Percentiles rank a stretch among this genome's conserved stretches.
These are phyloP conservation scores for Gracilaria gracilis DNA, from an alignment of 23 red algal species.

Conservation along the genomic window DNA sequence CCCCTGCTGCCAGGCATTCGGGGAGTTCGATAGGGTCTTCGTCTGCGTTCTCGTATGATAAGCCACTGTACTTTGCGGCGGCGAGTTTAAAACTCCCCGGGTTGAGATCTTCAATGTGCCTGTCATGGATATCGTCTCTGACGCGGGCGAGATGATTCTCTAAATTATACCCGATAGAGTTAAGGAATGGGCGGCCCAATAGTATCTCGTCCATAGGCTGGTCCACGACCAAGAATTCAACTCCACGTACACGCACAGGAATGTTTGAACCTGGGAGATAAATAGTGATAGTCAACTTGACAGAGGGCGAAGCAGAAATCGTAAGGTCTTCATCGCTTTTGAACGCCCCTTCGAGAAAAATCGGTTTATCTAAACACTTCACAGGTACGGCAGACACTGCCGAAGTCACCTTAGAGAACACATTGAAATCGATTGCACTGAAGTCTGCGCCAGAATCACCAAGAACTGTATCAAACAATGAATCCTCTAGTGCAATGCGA, in stretches of 20 bases:
- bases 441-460: conserved; percentile 43
- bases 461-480: background rate
- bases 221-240: conserved; percentile 35
- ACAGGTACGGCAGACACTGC: background rate
- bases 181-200: conserved; percentile 28
- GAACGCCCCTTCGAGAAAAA: background rate
- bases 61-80: background rate
- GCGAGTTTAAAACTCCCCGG: background rate
- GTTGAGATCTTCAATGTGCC: background rate
- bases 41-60: background rate
- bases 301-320: background rate
- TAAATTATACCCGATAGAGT: conserved; percentile 28
- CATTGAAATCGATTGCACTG: background rate
- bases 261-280: conserved; percentile 13
- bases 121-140: background rate
- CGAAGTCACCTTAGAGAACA: background rate
- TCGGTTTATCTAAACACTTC: background rate
- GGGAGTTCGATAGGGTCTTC: conserved; percentile 23
- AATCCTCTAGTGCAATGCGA: background rate
- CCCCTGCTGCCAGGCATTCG: conserved; percentile 5
- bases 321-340: background rate
- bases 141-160: background rate
- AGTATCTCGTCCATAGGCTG: conserved; percentile 36
- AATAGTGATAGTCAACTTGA: conserved; percentile 1
- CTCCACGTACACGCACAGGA: background rate